These are phyloP conservation scores for Annulohypoxylon bovei DNA, from an alignment of 495 filamentous ascomycete genomes.

Conservation along the genomic window DNA sequence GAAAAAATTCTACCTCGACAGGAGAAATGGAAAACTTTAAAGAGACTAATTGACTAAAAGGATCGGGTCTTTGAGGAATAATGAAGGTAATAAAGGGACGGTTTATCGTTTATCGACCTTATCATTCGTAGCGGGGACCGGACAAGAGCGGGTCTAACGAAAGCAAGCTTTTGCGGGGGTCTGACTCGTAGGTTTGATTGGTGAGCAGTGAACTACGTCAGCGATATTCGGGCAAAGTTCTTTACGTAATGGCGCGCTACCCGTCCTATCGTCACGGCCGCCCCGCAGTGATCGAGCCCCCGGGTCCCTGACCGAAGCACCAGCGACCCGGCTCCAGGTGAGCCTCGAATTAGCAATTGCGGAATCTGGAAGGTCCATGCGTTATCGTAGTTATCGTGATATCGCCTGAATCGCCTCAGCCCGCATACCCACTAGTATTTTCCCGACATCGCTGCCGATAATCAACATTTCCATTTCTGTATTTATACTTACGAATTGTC, in stretches of 20 bases:
- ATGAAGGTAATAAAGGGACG: constrained; percentile 15
- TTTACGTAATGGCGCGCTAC: constrained; percentile 33
- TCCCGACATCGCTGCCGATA: constrained; percentile 38
- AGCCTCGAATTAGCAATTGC: constrained; percentile 29
- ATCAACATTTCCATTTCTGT: background rate
- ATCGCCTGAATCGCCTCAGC: constrained; percentile 5
- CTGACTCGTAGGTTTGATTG: constrained; percentile 29
- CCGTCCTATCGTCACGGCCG: constrained; percentile 26
- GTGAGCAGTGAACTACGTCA: constrained; percentile 37
- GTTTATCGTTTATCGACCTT: constrained; percentile 21
- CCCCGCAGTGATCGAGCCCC: constrained; percentile 49
- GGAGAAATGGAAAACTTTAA: constrained; percentile 8
- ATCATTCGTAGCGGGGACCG: constrained; percentile 27
- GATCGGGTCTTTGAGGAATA: constrained; percentile 7
- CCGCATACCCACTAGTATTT: background rate
- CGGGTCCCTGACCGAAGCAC: constrained; percentile 22
- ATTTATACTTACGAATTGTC: constrained; percentile 5
- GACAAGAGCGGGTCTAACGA: background rate
- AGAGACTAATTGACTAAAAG: background rate
- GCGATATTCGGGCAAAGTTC: constrained; percentile 35
- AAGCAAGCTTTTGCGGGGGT: constrained; percentile 45
- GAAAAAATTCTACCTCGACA: constrained; percentile 5
- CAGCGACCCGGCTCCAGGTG: constrained; percentile 13
- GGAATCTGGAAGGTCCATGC: constrained; percentile 36
- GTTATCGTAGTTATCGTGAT: constrained; percentile 7